Conservation (phyloP, 2,329 filamentous ascomycete species). For the Cercospora beticola region DNA sequence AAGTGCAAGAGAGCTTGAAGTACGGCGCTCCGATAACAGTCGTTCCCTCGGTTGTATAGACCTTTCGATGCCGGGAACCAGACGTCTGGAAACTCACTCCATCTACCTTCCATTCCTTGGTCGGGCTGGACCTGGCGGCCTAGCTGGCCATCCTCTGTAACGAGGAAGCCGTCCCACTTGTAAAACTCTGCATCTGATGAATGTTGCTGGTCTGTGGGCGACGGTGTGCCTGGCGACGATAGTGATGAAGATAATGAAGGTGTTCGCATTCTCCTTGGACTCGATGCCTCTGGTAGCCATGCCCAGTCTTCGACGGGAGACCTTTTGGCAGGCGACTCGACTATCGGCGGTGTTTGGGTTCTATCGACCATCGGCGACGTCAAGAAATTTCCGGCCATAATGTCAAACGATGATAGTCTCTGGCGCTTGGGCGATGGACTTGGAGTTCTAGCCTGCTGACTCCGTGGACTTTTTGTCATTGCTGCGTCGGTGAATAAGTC, state of each 20-base stretch:
- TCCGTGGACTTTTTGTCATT: neutral
- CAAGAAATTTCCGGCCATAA: neutral
- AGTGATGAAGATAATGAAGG: neutral
- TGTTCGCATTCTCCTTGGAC: neutral
- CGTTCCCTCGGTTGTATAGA: conserved; percentile 13
- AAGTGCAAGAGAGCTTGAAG: conserved; percentile 17
- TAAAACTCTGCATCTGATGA: neutral
- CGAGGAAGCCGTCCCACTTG: neutral
- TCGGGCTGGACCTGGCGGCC: conserved; percentile 5
- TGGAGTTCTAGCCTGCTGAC: neutral
- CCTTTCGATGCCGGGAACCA: conserved; percentile 12
- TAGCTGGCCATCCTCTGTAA: no score
- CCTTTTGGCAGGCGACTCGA: neutral
- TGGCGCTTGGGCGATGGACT: neutral
- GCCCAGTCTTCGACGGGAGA: neutral
- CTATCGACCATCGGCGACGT: neutral
- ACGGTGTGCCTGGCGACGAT: neutral
- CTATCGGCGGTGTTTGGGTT: neutral
- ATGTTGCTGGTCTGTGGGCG: neutral
- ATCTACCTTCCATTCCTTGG: neutral
- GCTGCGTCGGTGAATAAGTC: neutral
- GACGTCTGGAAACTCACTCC: conserved; percentile 8
- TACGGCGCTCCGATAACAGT: conserved; percentile 18
- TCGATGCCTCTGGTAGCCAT: neutral
- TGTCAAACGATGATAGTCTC: neutral